Evolutionary conservation across 176 grass and related monocot species (phyloP), one percentile per base, ranked within the genome.

Genomic region (Carex pumila): DNA sequence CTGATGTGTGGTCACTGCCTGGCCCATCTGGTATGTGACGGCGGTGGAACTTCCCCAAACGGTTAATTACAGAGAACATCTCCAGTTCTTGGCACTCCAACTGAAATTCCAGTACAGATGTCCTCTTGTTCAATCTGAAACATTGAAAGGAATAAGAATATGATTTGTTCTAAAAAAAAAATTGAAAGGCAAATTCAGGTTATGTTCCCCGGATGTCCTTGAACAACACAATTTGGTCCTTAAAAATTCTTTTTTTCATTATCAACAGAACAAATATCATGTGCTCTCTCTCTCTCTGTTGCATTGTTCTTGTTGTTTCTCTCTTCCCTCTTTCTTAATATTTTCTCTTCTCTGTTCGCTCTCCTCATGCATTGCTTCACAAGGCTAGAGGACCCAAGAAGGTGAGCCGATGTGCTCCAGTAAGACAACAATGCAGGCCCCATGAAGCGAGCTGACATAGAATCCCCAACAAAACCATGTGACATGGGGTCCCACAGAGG

Each of bases 71-170:
- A 41, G 90, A 92, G 85, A 97, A 94, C 85, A 90, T 94, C 85
- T 97, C 94, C 90, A 97, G 85, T 79, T 97, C 94, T 81, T 92
- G 94, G 84, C 92, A 92, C 61, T 97, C 94, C 79, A 97, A 79
- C 77, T 91, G 94, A 70, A 91, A 88, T 62, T 97, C 94, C 80
- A 97, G 84, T 81, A 92, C 89, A 2, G 92, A 92, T 31, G 90
- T 85, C 62, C 79, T 94, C 89, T 92, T 97, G 85, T 92, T 89
- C 87, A 92, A 92, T 66, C 94, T 97, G 94, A 67, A 70, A 76
- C 63, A 71, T 83, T 68, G 39, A 30, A 81, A 49, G 17, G 17
- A 45, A 57, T 54, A 54, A 55, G 52, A 78, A 56, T 31, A 57
- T 2, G 1, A 36, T 78, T 71, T 21, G 6, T 71, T 78, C 14